Percentiles rank a stretch among this genome's conserved stretches.
These are phyloP conservation scores for Magnusiomyces suaveolens DNA, from an alignment of 1,139 yeast species.

Conservation along the genomic window DNA sequence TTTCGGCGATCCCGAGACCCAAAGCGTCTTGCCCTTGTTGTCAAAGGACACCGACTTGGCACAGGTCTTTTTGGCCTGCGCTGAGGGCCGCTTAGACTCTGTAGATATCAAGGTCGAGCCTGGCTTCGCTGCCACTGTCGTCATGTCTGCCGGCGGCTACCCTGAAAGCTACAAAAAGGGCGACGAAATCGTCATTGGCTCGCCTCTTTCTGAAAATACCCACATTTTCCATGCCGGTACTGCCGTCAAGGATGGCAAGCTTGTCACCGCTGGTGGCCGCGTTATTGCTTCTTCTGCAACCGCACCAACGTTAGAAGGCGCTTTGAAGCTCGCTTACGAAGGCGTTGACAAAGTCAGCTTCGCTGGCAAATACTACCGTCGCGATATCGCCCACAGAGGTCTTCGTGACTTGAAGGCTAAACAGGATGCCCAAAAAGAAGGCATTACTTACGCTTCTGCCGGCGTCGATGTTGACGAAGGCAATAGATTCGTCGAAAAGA, in stretches of 20 bases:
- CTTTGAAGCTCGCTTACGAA: slow-evolving; percentile 76
- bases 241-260: slow-evolving; percentile 41
- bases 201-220: slow-evolving; percentile 39
- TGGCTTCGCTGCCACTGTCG: slow-evolving; percentile 80
- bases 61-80: slow-evolving; percentile 85
- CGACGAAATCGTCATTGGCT: slow-evolving; percentile 59
- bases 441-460: slow-evolving; percentile 75
- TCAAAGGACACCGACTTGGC: slow-evolving; percentile 81
- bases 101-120: slow-evolving; percentile 55
- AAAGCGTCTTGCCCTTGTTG: slow-evolving; percentile 83
- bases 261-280: slow-evolving; percentile 90
- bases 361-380: slow-evolving; percentile 70
- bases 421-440: slow-evolving; percentile 14
- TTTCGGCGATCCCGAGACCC: slow-evolving; percentile 99
- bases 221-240: slow-evolving; percentile 96
- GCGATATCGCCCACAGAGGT: slow-evolving; percentile 93
- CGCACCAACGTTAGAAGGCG: slow-evolving; percentile 62
- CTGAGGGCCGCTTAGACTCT: slow-evolving; percentile 88
- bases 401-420: slow-evolving; percentile 44
- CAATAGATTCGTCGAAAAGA: slow-evolving; percentile 76
- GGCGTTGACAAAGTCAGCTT: slow-evolving; percentile 75
- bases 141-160: slow-evolving; percentile 94
- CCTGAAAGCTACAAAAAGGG: slow-evolving; percentile 84
- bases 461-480: slow-evolving; percentile 98
- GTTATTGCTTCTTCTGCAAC: slow-evolving; percentile 91